Conservation (phyloP, 2,329 filamentous ascomycete genomes). For the Phyllosticta citriasiana region DNA sequence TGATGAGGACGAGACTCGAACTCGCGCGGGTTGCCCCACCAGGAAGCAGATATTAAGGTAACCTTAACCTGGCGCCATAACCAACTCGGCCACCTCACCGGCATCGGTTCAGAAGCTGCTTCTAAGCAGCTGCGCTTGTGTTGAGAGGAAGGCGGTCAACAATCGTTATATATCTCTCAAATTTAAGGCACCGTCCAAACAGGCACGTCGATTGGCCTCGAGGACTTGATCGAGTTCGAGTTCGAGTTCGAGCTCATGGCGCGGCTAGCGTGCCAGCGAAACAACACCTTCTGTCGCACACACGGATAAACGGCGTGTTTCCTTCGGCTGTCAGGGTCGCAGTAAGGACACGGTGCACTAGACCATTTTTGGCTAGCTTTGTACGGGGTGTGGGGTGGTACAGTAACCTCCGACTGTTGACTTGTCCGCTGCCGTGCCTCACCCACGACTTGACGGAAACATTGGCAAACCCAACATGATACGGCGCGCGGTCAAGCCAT, state of each 20-base stretch:
- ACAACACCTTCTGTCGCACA: no score
- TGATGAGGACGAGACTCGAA: constrained; percentile 11
- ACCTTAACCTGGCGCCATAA: constrained; percentile 12
- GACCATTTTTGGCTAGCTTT: not conserved
- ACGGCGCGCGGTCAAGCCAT: not conserved
- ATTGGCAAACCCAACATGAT: not conserved
- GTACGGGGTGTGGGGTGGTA: not conserved
- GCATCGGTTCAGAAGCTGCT: no score
- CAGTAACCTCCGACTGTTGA: not conserved
- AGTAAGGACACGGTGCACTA: not conserved
- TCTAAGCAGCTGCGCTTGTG: no score
- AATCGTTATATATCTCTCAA: no score
- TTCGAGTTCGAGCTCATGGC: no score
- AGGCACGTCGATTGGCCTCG: no score
- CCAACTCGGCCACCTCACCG: constrained; percentile 12
- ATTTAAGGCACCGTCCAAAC: no score
- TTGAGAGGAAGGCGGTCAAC: no score
- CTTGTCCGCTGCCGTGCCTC: not conserved
- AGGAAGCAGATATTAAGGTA: constrained; percentile 7
- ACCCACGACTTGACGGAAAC: not conserved
- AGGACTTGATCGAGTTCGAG: no score
- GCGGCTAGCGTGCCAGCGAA: no score
- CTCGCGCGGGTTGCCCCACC: constrained; percentile 10
- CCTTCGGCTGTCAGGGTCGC: no score
- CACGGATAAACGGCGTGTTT: no score